A percentile compares a stretch with the other conserved stretches of the same genome.
Conservation (phyloP, 2,329 filamentous ascomycete species). For the Arachnopeziza araneosa region DNA sequence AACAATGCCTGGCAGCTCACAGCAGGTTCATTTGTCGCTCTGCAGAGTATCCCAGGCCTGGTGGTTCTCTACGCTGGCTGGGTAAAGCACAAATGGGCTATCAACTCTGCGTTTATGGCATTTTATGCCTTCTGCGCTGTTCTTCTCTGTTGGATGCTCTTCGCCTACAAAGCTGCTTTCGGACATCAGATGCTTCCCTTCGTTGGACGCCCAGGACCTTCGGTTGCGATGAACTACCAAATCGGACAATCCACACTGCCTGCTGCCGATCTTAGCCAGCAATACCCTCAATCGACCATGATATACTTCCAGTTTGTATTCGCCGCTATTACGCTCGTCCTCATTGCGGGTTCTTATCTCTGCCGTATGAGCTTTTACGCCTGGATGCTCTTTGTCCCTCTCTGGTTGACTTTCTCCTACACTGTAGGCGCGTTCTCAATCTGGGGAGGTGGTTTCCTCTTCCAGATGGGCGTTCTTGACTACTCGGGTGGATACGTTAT, state of each 20-base stretch:
- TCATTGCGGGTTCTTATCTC: conserved; percentile 41
- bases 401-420: conserved; percentile 45
- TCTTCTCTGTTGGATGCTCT: conserved; percentile 45
- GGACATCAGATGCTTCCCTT: conserved; percentile 45
- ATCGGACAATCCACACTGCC: conserved; percentile 39
- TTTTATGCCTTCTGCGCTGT: conserved; percentile 46
- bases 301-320: conserved; percentile 50
- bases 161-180: conserved; percentile 43
- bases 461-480: conserved; percentile 42
- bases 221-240: conserved; percentile 39
- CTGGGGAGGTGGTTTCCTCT: conserved; percentile 43
- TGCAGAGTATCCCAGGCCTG: conserved; percentile 45
- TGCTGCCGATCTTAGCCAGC: conserved; percentile 34
- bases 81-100: conserved; percentile 43
- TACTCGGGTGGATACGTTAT: conserved; percentile 49
- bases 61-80: conserved; percentile 41
- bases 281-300: conserved; percentile 44
- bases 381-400: conserved; percentile 47
- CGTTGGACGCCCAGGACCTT: conserved; percentile 41
- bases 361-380: conserved; percentile 45
- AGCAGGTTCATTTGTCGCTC: conserved; percentile 43
- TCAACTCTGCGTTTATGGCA: conserved; percentile 45
- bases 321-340: conserved; percentile 44
- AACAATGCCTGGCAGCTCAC: conserved; percentile 50
- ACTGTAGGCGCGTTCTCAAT: conserved; percentile 39